Evolutionary conservation across 2,329 filamentous ascomycete genomes (phyloP), one percentile per base, ranked within the genome.

Genomic region (Talaromyces sp.): DNA sequence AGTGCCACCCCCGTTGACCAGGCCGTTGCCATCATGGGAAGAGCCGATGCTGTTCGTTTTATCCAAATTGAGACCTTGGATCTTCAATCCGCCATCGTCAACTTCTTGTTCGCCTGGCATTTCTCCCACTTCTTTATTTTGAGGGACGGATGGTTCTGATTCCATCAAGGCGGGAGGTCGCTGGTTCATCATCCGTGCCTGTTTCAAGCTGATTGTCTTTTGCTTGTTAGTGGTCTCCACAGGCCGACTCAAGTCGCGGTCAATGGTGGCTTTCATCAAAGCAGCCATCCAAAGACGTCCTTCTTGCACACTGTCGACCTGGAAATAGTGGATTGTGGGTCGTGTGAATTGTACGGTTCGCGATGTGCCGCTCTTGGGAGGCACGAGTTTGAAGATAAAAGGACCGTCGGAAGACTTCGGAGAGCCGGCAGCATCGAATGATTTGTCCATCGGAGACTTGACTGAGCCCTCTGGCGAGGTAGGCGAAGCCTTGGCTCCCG

Each of bases 331-430:
- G 42, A 97, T 91, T 8, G 92, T 95, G 4, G 95, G 95, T 75
- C 97, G 97, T 1, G 95, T 99, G 74, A 99, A 99, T 72, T 93
- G 96, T 63, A 99, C 93, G 0, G 92, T 95, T 62, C 92, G 88
- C 11, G 92, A 92, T 9, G 96, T 83, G 11, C 93, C 93, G 5
- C 89, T 86, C 64, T 93, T 90, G 0, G 95, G 95, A 1, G 95
- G 95, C 6, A 96, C 88, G 7, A 99, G 86, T 79, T 99, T 99
- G 84, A 99, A 99, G 71, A 98, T 98, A 79, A 99, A 99, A 72
- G 96, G 90, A 5, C 37, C 39, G 68, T 73, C 68, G 66, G 69
- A 68, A 8, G 25, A 14, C 69, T 72, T 70, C 64, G 72, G 67
- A 65, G 68, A 72, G 63, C 66, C 74, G 6, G 69, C 62, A 18